Evolutionary conservation across 345 rosid species (phyloP).

Genomic region (Populus nigra): DNA sequence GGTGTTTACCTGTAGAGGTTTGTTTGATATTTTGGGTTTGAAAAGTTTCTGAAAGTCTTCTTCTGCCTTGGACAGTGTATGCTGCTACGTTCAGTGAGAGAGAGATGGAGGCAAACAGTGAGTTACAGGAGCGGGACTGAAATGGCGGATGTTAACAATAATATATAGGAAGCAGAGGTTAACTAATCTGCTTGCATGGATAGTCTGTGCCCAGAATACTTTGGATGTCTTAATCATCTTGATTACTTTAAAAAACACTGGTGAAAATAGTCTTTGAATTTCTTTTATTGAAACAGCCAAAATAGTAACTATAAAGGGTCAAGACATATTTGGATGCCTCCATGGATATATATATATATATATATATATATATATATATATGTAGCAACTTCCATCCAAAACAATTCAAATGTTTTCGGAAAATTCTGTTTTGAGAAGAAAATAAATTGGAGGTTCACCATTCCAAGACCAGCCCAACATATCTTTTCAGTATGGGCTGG

Average conservation of each 20-base stretch:
- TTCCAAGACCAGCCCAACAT: too few relatives aligned
- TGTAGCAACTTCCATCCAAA: too few relatives aligned
- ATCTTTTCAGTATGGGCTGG: too few relatives aligned
- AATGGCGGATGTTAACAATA: neutral
- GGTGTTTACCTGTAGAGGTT: neutral
- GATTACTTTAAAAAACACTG: neutral
- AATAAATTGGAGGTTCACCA: too few relatives aligned
- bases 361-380: too few relatives aligned
- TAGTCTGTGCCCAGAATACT: neutral
- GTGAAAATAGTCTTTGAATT: neutral
- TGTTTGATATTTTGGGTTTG: neutral
- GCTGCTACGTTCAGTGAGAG: neutral
- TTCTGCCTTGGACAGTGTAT: neutral
- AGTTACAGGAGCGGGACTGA: neutral
- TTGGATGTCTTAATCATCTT: too few relatives aligned
- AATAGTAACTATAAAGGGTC: neutral
- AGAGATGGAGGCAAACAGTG: neutral
- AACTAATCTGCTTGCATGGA: neutral
- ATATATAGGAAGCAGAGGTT: neutral
- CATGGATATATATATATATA: too few relatives aligned
- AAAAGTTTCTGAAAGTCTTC: neutral
- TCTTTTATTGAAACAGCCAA: neutral
- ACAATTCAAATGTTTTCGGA: too few relatives aligned
- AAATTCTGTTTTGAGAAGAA: too few relatives aligned
- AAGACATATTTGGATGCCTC: neutral